Evolutionary conservation across 2,329 filamentous ascomycete genomes (phyloP).

Genomic region (Fusarium transvaalense): DNA sequence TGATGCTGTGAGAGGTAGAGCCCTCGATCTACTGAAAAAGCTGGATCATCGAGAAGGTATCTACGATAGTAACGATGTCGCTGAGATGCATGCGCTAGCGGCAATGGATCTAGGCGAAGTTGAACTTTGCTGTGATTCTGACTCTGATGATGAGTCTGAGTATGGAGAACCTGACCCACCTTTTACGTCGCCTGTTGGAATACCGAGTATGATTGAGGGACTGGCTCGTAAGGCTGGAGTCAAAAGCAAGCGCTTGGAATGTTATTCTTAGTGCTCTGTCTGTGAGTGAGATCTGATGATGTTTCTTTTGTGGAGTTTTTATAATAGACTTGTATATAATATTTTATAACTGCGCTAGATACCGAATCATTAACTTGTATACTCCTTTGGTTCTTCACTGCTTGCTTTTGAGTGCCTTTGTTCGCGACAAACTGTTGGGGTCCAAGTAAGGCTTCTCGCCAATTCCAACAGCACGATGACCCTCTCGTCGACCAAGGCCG

Average conservation of each 20-base stretch:
- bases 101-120: not conserved
- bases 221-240: not conserved
- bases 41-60: constrained; percentile 18
- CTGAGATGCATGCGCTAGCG: constrained; percentile 2
- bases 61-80: constrained; percentile 20
- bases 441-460: constrained; percentile 68
- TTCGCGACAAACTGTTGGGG: constrained; percentile 61
- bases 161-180: not conserved
- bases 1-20: rapidly evolving
- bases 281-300: too few relatives aligned
- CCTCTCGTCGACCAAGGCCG: constrained; percentile 62
- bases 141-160: constrained; percentile 2
- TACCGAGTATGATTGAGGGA: constrained; percentile 9
- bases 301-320: not conserved
- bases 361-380: not conserved
- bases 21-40: not conserved
- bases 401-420: constrained; percentile 1
- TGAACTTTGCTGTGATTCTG: not conserved
- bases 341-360: not conserved
- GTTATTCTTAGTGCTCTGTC: too few relatives aligned
- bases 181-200: not conserved
- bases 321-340: not conserved
- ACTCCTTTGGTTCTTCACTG: not conserved
- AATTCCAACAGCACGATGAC: constrained; percentile 66
- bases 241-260: constrained; percentile 1